Evolutionary conservation across 768 basidiomycete species (phyloP), one percentile per base, ranked within the genome.

Genomic region (Lentinus tigrinus): DNA sequence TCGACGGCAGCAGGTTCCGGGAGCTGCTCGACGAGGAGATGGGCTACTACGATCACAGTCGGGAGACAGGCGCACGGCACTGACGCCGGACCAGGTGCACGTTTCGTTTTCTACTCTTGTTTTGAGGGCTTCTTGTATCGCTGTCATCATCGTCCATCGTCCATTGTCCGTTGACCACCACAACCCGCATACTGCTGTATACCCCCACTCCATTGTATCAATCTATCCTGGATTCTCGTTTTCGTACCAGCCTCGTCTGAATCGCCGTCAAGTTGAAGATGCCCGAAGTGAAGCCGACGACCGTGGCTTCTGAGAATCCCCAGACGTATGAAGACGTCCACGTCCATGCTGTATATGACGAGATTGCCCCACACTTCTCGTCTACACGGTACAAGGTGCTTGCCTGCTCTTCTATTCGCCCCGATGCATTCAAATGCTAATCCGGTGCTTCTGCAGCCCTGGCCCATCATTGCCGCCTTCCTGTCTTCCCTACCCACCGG

Each of bases 281-380:
- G 60, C 60, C 60, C 23, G 52, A 53, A 27, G 66, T 67, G 17
- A 67, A 61, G 34, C 60, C 63, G 14, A 62, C 62, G 11, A 56
- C 50, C 9, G 63, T 66, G 73, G 78, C 13, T 65, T 40, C 71
- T 9, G 78, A 79, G 11, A 75, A 87, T 64, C 80, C 81, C 17
- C 78, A 78, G 53, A 68, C 60, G 21, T 91, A 91, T 70, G 93
- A 95, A 72, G 75, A 82, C 44, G 72, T 72, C 58, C 87, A 95
- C 67, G 93, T 96, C 1, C 93, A 96, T 68, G 73, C 76, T 0
- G 80, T 96, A 54, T 96, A 96, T 72, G 88, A 95, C 56, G 78
- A 83, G 63, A 95, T 96, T 60, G 93, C 93, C 0, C 68, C 78
- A 17, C 93, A 96, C 74, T 96, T 96, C 70, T 91, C 91, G 9